Evolutionary conservation across 2,329 filamentous ascomycete genomes (phyloP), one percentile per base, ranked within the genome.

Genomic region (Massarina eburnea): DNA sequence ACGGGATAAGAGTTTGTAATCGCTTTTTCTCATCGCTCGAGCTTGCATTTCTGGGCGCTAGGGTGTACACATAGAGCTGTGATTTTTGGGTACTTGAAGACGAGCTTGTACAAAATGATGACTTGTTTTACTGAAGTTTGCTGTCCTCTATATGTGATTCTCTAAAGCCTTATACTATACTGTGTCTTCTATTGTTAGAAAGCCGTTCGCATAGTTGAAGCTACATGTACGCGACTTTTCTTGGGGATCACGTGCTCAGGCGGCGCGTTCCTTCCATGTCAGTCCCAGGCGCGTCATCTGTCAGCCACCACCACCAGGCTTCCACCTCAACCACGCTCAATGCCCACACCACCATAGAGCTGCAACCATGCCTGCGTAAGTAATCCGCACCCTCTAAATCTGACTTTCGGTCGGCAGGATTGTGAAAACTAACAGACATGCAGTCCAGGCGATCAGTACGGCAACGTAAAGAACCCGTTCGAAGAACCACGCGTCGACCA

Each of bases 401-500:
- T 8, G 40, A 20, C 36, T 8, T 2, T 39, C 12, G 21, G 10
- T 15, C 17, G 2, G 21, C 15, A 22, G 35, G 12, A 17, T 22
- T 22, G 14, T 30, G 2, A 4, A 37, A 21, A 22, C 59, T 69
- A 46, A 68, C 37, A 22, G 17, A 30, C 14, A 30, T 29, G 39
- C 51, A 71, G 68, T 39, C 67, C 65, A 42, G 68, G 68, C 61
- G 67, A 69, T 36, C 68, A 71, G 43, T 68, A 71, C 55, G 55
- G 53, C 51, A 56, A 64, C 52, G 68, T 73, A 44, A 69, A 72
- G 51, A 97, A 96, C 64, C 91, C 91, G 7, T 99, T 94, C 70
- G 85, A 89, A 68, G 87, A 92, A 64, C 82, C 80, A 39, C 82
- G 82, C 33, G 80, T 96, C 22, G 85, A 81, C 41, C 83, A 88